Base-by-base conservation (phyloP, 1,139 yeast genomes). In the Waltiozyma sp. region DNA sequence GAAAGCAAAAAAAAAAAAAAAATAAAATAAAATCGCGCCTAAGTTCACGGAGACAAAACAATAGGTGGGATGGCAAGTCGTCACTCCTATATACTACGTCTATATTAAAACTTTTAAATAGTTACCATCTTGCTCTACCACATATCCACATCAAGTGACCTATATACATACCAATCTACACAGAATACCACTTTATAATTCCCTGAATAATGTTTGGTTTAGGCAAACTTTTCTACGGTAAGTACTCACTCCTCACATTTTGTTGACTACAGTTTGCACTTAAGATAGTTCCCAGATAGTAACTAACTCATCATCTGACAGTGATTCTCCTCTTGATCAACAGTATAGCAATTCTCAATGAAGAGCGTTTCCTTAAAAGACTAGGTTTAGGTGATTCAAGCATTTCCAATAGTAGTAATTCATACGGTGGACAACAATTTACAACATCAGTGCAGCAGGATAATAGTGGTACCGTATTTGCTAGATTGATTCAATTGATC, bases 341-440 rank as follows among this genome's bases (percentile, higher is more conserved):
- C 59, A 77, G 91, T 1, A 73, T 85, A 26, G 94, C 95, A 1
- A 82, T 86, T 38, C 68, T 86, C 40, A 81, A 84, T 54, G 95
- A 86, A 56, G 94, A 86, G 59, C 67, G 95, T 47, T 86, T 86
- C 57, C 67, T 86, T 44, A 80, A 81, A 51, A 66, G 95, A 60
- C 39, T 41, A 37, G 40, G 40, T 19, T 10, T 28, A 8, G 10
- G 31, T 14, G 36, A 38, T 36, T 37, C 28, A 13, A 18, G n/a
- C 16, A 19, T 19, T 31, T 8, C 37, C 68, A 73, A 73, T 42
- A 79, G n/a, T 13, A 26, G 10, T 13, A 26, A 26, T 13, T 26
- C 34, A 31, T 31, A 31, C 10, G 34, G 34, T 31, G 34, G 34
- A 6, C 34, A 31, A 31, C 34, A 31, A 31, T 14, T 31, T 15